These are phyloP conservation scores for Sequoiadendron giganteum DNA, from an alignment of 75 land plant species.

Conservation along the genomic window DNA sequence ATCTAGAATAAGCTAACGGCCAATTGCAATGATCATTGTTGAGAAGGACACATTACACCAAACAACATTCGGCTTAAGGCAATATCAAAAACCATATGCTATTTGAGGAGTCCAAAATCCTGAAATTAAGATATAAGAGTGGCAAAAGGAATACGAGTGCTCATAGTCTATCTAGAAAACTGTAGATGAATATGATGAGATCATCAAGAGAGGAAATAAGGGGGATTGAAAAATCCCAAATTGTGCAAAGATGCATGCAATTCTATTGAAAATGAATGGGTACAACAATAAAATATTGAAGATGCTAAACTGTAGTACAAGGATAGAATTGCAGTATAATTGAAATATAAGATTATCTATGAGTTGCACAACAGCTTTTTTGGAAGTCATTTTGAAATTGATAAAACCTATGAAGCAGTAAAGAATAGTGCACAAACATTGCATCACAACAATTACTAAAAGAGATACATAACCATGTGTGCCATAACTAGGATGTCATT, in stretches of 20 bases:
- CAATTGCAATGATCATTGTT: too few relatives aligned
- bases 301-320: neutral
- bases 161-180: neutral
- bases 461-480: neutral
- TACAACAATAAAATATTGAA: neutral
- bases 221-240: neutral
- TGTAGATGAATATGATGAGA: neutral
- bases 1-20: too few relatives aligned
- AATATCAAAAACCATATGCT: too few relatives aligned
- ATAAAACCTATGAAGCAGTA: neutral
- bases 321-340: neutral
- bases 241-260: neutral
- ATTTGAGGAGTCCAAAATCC: too few relatives aligned
- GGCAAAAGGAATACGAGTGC: neutral
- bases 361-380: neutral
- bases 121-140: too few relatives aligned
- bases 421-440: neutral
- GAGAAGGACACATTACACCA: too few relatives aligned
- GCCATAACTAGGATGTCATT: neutral
- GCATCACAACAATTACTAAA: neutral
- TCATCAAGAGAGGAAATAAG: neutral
- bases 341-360: neutral
- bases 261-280: neutral
- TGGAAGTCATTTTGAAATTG: neutral
- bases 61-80: too few relatives aligned